These are phyloP conservation scores for Cyberlindnera lachancei DNA, from an alignment of 805 yeast species.

Conservation along the genomic window DNA sequence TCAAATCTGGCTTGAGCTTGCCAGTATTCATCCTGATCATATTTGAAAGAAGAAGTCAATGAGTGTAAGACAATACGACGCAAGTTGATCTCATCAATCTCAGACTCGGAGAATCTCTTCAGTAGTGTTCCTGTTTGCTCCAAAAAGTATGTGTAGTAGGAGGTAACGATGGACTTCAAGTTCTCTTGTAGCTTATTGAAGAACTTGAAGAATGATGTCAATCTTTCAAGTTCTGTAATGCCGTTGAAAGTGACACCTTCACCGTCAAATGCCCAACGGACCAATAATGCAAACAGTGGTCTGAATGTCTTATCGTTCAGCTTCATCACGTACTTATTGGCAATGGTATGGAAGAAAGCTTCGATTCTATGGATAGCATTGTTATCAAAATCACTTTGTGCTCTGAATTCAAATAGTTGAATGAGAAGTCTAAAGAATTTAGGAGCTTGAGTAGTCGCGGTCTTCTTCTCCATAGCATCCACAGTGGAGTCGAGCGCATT, in stretches of 20 bases:
- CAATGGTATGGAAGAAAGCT: slow-evolving; percentile 63
- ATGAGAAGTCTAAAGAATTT: slow-evolving; percentile 62
- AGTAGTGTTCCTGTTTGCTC: slow-evolving; percentile 62
- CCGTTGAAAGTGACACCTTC: slow-evolving; percentile 48
- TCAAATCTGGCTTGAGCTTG: slow-evolving; percentile 80
- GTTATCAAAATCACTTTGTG: slow-evolving; percentile 48
- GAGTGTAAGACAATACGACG: slow-evolving; percentile 71
- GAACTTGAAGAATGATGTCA: slow-evolving; percentile 74
- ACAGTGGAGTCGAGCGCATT: slow-evolving; percentile 59
- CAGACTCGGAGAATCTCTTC: slow-evolving; percentile 35
- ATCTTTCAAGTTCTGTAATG: slow-evolving; percentile 47
- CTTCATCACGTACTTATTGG: slow-evolving; percentile 74
- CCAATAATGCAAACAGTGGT: slow-evolving; percentile 80
- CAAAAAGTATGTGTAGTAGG: slow-evolving; percentile 77
- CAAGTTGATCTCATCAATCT: slow-evolving; percentile 40
- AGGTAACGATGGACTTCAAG: slow-evolving; percentile 79
- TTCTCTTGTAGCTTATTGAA: slow-evolving; percentile 78
- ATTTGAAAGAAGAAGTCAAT: slow-evolving; percentile 72
- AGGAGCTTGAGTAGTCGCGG: slow-evolving; percentile 65
- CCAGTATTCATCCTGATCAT: slow-evolving; percentile 95
- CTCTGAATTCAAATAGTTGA: slow-evolving; percentile 63
- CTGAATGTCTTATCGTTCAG: slow-evolving; percentile 90
- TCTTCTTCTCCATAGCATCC: slow-evolving; percentile 62
- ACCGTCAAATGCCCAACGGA: slow-evolving; percentile 88
- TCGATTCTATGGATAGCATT: slow-evolving; percentile 80